phyloP scores from a whole-genome alignment of 768 basidiomycete genomes.

The Russula griseocarnosa region DNA sequence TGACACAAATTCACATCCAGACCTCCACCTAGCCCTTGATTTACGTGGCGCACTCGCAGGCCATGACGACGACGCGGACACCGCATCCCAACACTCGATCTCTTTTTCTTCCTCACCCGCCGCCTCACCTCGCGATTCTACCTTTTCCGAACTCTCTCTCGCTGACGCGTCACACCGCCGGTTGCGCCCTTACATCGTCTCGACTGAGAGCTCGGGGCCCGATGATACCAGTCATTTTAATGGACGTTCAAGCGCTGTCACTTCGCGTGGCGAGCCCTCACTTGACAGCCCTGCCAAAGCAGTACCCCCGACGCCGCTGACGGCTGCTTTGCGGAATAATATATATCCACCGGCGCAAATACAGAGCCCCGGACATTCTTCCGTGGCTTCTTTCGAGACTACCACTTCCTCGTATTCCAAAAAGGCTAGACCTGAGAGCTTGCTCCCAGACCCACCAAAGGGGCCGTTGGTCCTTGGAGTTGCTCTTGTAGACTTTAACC shows the following conservation, averaged over 20 bases:
- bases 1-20: background rate
- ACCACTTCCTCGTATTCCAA: conserved; percentile 48
- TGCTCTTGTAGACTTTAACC: conserved; percentile 93
- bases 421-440: conserved; percentile 77
- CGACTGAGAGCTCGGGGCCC: conserved; percentile 23
- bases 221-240: conserved; percentile 19
- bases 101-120: conserved; percentile 55
- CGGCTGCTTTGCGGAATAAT: conserved; percentile 7
- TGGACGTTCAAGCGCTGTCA: conserved; percentile 20
- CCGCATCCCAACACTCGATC: conserved; percentile 75
- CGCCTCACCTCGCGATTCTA: conserved; percentile 47
- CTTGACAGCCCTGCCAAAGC: conserved; percentile 12
- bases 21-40: conserved; percentile 14
- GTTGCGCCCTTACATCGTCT: conserved; percentile 43
- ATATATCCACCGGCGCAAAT: conserved; percentile 59
- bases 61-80: conserved; percentile 62
- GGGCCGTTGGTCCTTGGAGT: conserved; percentile 75
- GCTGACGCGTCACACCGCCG: conserved; percentile 36
- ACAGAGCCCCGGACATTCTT: conserved; percentile 46
- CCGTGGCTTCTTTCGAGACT: conserved; percentile 57
- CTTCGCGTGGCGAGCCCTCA: conserved; percentile 10
- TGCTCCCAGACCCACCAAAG: conserved; percentile 58
- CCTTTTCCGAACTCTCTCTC: conserved; percentile 21
- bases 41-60: conserved; percentile 29
- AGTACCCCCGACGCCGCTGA: conserved; percentile 17